Evolutionary conservation across 768 basidiomycete species (phyloP), one percentile per base, ranked within the genome.

Genomic region (Termitomyces sp.): DNA sequence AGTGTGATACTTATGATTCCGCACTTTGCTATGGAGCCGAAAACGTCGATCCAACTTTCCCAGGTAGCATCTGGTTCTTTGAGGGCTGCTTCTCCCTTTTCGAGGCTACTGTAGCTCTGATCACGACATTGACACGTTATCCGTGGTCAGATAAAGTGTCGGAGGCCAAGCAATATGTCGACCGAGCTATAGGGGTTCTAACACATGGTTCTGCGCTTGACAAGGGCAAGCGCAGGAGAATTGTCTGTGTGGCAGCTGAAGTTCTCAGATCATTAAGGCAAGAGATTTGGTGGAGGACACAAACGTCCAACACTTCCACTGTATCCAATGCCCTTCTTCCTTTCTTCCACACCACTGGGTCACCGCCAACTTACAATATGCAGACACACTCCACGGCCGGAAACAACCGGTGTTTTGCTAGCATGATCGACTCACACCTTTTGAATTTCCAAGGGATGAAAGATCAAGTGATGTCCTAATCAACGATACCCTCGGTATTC

Each of bases 31-130:
- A 62, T 46, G 68, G 57, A 61, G 63, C 54, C 41, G 60, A 66
- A 56, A 63, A 69, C 31, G 63, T 51, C 31, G 55, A 62, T 31
- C 63, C 58, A 47, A 56, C 63, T 12, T 69, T 71, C 45, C 70
- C 72, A 27, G 75, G 72, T 20, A 70, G 61, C 60, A 69, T 67
- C 58, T 79, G 77, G 76, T 72, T 72, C 55, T 79, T 78, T 60
- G 73, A 73, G 59, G 77, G 76, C 6, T 78, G 75, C 59, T 74
- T 76, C 64, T 74, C 76, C 8, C 69, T 80, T 12, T 77, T 80
- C 61, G 80, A 82, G 65, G 78, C 76, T 31, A 73, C 77, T 16
- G 74, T 82, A 55, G 76, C 76, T 58, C 73, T 82, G 22, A 69
- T 76, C 37, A 76, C 76, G 24, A 75, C 73, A 13, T 63, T 78